Conservation (phyloP, 1,284 basidiomycete genomes). For the Pseudozyma tsukubaensis region DNA sequence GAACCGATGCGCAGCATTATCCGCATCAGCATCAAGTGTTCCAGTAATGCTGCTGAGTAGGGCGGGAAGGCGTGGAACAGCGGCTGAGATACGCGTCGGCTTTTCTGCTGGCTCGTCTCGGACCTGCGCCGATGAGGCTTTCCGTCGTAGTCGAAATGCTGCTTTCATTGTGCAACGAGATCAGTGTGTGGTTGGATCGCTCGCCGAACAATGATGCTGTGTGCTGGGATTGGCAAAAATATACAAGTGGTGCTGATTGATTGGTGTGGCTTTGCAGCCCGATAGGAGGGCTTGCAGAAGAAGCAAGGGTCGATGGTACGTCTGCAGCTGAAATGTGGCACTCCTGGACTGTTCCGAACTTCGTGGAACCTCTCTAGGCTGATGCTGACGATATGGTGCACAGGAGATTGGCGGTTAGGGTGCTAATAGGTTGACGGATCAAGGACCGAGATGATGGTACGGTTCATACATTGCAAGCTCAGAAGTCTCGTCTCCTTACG, state of each 20-base stretch:
- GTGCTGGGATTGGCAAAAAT: no score
- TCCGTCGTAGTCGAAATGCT: slow-evolving; percentile 27
- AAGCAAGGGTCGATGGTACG: not conserved
- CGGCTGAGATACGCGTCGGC: slow-evolving; percentile 9
- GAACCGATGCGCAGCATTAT: slow-evolving; percentile 6
- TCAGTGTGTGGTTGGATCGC: not conserved
- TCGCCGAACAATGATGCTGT: not conserved
- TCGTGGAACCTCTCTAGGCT: no score
- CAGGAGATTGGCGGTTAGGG: not conserved
- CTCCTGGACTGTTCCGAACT: not conserved
- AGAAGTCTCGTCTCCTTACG: not conserved
- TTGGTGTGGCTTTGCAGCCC: not conserved
- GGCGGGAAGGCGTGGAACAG: slow-evolving; percentile 20
- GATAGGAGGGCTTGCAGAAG: slow-evolving; percentile 4
- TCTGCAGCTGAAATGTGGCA: slow-evolving; percentile 1
- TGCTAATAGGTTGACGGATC: not conserved
- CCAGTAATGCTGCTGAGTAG: not conserved
- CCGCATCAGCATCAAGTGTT: not conserved
- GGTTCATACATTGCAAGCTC: not conserved
- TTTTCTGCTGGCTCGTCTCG: slow-evolving; percentile 1
- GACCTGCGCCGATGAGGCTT: slow-evolving; percentile 11
- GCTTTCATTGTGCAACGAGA: slow-evolving; percentile 19
- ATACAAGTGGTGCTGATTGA: no score
- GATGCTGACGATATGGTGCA: no score
- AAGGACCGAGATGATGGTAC: not conserved